Evolutionary conservation across 768 basidiomycete genomes (phyloP).

Genomic region (Lentinula sp.): DNA sequence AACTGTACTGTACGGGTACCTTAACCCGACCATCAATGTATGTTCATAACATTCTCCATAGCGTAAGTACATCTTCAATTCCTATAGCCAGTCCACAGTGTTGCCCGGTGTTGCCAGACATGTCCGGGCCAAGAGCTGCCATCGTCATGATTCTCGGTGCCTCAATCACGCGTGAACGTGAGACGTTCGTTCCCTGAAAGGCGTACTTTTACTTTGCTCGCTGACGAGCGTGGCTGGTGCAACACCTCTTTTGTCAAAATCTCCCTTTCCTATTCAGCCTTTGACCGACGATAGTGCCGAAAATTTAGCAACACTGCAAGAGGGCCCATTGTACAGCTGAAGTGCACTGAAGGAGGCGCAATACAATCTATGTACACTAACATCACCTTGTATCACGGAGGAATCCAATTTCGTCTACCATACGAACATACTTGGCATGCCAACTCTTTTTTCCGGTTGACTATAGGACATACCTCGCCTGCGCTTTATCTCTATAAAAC

Average conservation of each 20-base stretch:
- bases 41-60: too few species aligned
- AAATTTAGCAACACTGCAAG: background rate
- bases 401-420: background rate
- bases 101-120: background rate
- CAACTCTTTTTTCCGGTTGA: background rate
- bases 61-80: too few species aligned
- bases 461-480: background rate
- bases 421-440: background rate
- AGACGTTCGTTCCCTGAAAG: background rate
- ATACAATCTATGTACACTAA: background rate
- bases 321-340: background rate
- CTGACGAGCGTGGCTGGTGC: background rate
- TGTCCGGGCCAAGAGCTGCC: background rate
- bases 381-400: background rate
- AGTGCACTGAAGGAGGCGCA: background rate
- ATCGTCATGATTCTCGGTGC: background rate
- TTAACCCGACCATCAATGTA: background rate
- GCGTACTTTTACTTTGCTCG: background rate
- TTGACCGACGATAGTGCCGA: background rate
- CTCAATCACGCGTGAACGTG: background rate
- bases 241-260: background rate
- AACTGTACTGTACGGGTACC: background rate
- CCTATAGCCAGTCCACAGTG: too few species aligned
- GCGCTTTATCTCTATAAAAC: background rate
- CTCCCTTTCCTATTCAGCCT: background rate